phyloP scores from a whole-genome alignment of 768 basidiomycete species.

The Phylloporus sp. region DNA sequence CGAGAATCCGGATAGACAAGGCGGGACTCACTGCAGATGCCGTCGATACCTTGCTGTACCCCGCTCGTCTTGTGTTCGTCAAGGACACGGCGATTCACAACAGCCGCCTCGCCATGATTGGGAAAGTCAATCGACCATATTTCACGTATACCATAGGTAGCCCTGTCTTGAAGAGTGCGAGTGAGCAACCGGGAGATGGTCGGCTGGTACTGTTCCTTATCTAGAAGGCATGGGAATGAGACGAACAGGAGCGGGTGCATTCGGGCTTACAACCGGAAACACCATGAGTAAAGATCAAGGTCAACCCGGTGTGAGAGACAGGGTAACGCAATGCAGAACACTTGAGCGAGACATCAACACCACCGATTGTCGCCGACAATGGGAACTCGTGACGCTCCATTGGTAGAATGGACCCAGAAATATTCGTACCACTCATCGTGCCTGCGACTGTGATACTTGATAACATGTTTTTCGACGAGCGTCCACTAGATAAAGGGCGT shows the following conservation, averaged over 20 bases:
- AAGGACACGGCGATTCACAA: slow-evolving; percentile 27
- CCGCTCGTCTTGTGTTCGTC: slow-evolving; percentile 19
- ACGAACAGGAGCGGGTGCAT: neutral
- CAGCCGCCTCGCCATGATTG: slow-evolving; percentile 35
- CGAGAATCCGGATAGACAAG: neutral
- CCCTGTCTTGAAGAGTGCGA: slow-evolving; percentile 2
- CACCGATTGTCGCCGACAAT: slow-evolving; percentile 16
- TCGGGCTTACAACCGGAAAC: slow-evolving; percentile 24
- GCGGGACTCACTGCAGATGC: slow-evolving; percentile 21
- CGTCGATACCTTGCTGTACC: neutral
- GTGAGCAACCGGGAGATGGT: slow-evolving; percentile 17
- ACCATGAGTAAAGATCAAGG: slow-evolving; percentile 27
- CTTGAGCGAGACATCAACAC: slow-evolving; percentile 8
- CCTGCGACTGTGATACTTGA: neutral
- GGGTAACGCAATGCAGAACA: slow-evolving; percentile 27
- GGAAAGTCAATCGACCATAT: slow-evolving; percentile 36
- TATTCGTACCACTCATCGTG: neutral
- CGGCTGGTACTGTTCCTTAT: slow-evolving; percentile 29
- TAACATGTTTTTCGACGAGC: neutral
- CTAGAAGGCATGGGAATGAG: slow-evolving; percentile 4
- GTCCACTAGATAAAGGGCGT: neutral
- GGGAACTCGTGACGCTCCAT: slow-evolving; percentile 18
- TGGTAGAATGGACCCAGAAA: slow-evolving; percentile 2
- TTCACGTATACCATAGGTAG: slow-evolving; percentile 24
- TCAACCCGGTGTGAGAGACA: slow-evolving; percentile 21